Evolutionary conservation across 1,284 basidiomycete species (phyloP).

Genomic region (Ustilago lituana): DNA sequence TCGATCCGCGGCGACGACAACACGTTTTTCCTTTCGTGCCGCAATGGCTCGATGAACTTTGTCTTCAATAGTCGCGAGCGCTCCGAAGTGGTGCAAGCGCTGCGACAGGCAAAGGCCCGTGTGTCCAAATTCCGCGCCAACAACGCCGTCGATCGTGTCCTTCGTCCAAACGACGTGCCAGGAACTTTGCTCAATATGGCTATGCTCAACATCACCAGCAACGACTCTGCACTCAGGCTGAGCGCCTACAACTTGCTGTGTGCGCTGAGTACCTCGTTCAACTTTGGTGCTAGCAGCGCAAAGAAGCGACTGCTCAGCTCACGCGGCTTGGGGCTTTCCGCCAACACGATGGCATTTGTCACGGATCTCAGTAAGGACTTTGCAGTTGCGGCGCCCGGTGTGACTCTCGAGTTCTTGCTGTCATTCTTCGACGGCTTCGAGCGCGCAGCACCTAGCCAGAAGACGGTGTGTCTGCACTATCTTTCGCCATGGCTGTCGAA

Average conservation of each 20-base stretch:
- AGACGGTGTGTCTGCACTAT: slow-evolving; percentile 60
- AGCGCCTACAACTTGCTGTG: slow-evolving; percentile 63
- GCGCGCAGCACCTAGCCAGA: slow-evolving; percentile 53
- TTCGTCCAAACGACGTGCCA: slow-evolving; percentile 61
- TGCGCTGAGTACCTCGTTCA: slow-evolving; percentile 64
- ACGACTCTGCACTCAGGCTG: slow-evolving; percentile 50
- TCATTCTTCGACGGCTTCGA: slow-evolving; percentile 65
- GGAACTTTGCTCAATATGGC: slow-evolving; percentile 65
- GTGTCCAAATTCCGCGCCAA: slow-evolving; percentile 54
- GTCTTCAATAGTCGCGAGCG: slow-evolving; percentile 62
- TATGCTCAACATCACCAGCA: slow-evolving; percentile 64
- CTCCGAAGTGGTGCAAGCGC: slow-evolving; percentile 58
- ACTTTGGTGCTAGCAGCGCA: slow-evolving; percentile 60
- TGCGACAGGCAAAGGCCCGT: slow-evolving; percentile 61
- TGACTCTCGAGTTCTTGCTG: slow-evolving; percentile 61
- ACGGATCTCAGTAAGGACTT: slow-evolving; percentile 62
- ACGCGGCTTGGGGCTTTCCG: slow-evolving; percentile 56
- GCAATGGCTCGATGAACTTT: slow-evolving; percentile 58
- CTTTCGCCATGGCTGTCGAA: slow-evolving; percentile 63
- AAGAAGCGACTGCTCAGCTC: slow-evolving; percentile 56
- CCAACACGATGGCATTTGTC: slow-evolving; percentile 62
- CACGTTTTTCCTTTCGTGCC: slow-evolving; percentile 62
- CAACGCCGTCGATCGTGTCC: slow-evolving; percentile 49
- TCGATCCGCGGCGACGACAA: slow-evolving; percentile 64
- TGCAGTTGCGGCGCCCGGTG: slow-evolving; percentile 58